A percentile compares a stretch with the other conserved stretches of the same genome.
These are phyloP conservation scores for Pichia membranifaciens DNA, from an alignment of 805 yeast species.

Conservation along the genomic window DNA sequence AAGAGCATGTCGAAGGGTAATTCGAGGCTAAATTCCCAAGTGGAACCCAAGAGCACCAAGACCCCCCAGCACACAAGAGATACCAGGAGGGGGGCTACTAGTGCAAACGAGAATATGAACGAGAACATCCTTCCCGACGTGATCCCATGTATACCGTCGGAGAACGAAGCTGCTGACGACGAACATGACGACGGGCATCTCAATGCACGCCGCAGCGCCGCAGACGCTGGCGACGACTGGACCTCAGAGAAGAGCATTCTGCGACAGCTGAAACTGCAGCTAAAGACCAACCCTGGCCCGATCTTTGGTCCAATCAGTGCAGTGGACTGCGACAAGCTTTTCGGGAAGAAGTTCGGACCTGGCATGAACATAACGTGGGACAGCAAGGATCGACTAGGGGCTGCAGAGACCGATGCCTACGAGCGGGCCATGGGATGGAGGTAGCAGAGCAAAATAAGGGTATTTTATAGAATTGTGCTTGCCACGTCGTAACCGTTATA, in stretches of 20 bases:
- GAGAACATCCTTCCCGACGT: conserved; percentile 4
- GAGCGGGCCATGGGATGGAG: conserved; percentile 27
- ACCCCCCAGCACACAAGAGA: neutral
- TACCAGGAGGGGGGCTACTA: neutral
- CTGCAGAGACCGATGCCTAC: conserved; percentile 24
- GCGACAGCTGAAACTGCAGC: neutral
- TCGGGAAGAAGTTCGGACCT: conserved; percentile 20
- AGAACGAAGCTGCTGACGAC: neutral
- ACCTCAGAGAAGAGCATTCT: neutral
- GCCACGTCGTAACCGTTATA: too few species aligned
- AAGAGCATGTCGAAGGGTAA: neutral
- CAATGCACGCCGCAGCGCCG: neutral
- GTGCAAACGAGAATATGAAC: neutral
- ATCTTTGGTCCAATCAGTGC: conserved; percentile 24
- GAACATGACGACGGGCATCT: neutral
- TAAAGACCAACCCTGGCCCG: conserved; percentile 19
- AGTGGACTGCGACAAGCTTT: conserved; percentile 22
- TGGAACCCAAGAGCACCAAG: neutral
- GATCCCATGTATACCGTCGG: neutral
- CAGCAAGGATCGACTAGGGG: conserved; percentile 20
- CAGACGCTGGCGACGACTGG: neutral
- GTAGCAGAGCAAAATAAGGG: too few species aligned
- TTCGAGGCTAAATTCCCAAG: conserved; percentile 2
- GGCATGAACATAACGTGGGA: conserved; percentile 25
- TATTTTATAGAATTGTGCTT: too few species aligned